Evolutionary conservation across 345 rosid species (phyloP), one percentile per base, ranked within the genome.

Genomic region (Eucalyptus marginata): DNA sequence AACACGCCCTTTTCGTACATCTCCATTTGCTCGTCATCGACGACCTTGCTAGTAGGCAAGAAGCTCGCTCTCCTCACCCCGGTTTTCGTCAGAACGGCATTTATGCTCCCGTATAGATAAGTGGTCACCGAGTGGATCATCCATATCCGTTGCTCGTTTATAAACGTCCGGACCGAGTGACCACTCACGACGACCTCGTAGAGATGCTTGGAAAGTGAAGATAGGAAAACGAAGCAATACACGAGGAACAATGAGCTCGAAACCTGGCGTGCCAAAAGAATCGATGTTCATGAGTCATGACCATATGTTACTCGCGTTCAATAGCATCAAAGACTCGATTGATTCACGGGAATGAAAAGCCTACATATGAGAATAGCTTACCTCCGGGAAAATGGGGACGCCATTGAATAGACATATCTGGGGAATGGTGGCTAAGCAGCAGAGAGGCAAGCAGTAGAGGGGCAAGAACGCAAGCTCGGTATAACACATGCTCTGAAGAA

Each of bases 361-460:
- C 13, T 36, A 36, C 46, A 36, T 33, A 66, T 46, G 27, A 68
- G 24, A 68, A 47, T 87, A 68, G 7, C 64, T 89, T 92, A 94
- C 94, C 92, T 92, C 5, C 2, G 94, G 95, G 33, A 64, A 94
- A 27, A 93, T 86, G 24, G 92, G 64, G 71, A 92, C 91, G 88
- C 91, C 94, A 64, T 86, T 87, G 5, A 93, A 66, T 6, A 93
- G 94, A 80, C 91, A 90, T 15, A 94, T 87, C 64, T 93, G 96
- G 83, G 96, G 95, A 33, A 94, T 22, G 3, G 87, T 87, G 17
- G 93, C 92, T 17, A 93, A 88, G 88, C 93, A 90, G 92, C 89
- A 90, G 1, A 93, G 20, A 13, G 96, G 27, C 10, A 93, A 49
- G 89, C 71, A 88, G 49, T 40, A 81, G 16, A 92, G 43, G 22